Conservation (phyloP, 2,329 filamentous ascomycete species). For the Coniella vitis region DNA sequence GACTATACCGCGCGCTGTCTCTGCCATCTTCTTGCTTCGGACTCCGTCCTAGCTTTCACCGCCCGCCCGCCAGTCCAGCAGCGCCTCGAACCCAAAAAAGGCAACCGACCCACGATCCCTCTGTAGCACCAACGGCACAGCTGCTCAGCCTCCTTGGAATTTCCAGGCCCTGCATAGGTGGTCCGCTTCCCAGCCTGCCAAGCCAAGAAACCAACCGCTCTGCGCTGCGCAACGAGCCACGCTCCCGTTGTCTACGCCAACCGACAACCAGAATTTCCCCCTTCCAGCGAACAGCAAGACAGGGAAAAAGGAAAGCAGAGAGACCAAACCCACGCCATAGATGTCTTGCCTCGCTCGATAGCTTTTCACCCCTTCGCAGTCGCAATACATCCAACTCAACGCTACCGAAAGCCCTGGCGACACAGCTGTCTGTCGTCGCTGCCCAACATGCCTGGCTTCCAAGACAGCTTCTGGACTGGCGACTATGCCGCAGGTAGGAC, state of each 20-base stretch:
- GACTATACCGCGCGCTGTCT: background rate
- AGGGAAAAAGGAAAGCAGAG: background rate
- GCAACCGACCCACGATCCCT: conserved; percentile 2
- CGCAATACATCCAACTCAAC: conserved; percentile 1
- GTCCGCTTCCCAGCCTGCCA: background rate
- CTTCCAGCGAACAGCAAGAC: background rate
- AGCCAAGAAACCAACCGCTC: background rate
- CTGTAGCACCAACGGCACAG: conserved; percentile 8
- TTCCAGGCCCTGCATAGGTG: conserved; percentile 6
- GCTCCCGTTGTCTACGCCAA: background rate
- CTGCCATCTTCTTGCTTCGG: background rate
- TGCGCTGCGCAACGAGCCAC: background rate
- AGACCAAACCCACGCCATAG: conserved; percentile 3
- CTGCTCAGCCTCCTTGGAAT: conserved; percentile 14
- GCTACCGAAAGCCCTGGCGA: background rate
- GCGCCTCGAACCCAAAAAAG: background rate
- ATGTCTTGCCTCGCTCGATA: conserved; percentile 14
- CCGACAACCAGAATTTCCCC: background rate
- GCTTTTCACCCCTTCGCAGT: conserved; percentile 11
- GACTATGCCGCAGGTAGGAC: conserved; percentile 87
- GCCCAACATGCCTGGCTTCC: conserved; percentile 73
- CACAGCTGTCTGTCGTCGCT: conserved; percentile 13
- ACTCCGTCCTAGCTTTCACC: background rate
- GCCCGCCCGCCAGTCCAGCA: background rate
- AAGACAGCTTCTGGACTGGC: conserved; percentile 94